Base-by-base conservation (phyloP, 2,329 filamentous ascomycete genomes). In the Penicillium sclerotiorum region DNA sequence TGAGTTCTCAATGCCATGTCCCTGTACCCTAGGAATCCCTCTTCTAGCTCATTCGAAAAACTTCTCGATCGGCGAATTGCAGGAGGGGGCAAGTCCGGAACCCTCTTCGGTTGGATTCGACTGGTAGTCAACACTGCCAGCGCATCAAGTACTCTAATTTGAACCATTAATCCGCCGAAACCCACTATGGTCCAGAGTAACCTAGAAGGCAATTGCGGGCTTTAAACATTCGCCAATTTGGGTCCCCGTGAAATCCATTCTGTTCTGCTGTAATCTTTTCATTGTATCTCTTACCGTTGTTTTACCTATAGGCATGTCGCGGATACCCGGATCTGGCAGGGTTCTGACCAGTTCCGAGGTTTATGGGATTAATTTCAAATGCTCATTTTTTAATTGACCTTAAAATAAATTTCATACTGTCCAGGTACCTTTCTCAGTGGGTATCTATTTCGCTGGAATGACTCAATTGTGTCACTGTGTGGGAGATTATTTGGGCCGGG, bases 121-220 rank as follows among this genome's bases (percentile, higher is more conserved):
- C 86, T 93, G 89, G 89, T 82, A 82, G 84, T 80, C 80, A 87
- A 80, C 80, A 78, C 86, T 86, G 90, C 90, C 90, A 95, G 81
- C 90, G 88, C 90, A 95, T 91, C 89, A 72, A 59, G 56, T 52
- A 61, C 58, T 62, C 60, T 47, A 21, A 46, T n/a, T n/a, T n/a
- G n/a, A n/a, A n/a, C n/a, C n/a, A 32, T 32, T 28, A 46, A 32
- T 25, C 25, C 35, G 30, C 21, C 39, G 15, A 20, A 41, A 28
- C 45, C 33, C 45, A 47, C 37, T 38, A 39, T 36, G 35, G 36
- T 9, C 35, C 44, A 50, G 36, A 35, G 47, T 50, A 47, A 50
- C 41, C 42, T 17, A 20, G 21, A 25, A 20, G 20, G 42, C 30
- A 27, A 45, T 45, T 45, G 42, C 22, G 42, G 42, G 22, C 42